These are phyloP conservation scores for Fomitopsis serialis DNA, from an alignment of 768 basidiomycete genomes.

Conservation along the genomic window DNA sequence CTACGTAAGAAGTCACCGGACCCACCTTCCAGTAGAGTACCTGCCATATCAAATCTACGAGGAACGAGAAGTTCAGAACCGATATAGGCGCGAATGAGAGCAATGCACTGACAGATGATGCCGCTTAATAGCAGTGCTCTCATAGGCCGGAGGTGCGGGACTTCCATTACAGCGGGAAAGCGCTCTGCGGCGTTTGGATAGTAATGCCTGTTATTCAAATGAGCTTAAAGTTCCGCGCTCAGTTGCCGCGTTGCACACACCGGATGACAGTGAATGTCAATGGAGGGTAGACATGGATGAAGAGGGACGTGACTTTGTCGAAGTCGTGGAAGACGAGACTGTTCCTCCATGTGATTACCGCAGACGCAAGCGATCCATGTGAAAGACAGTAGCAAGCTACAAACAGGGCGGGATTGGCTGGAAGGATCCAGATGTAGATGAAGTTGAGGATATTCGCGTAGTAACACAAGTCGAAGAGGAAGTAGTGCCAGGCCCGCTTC, in stretches of 20 bases:
- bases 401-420: slow-evolving; percentile 71
- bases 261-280: slow-evolving; percentile 88
- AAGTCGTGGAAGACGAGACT: slow-evolving; percentile 96
- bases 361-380: slow-evolving; percentile 86
- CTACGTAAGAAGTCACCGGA: background rate
- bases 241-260: slow-evolving; percentile 35
- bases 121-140: slow-evolving; percentile 75
- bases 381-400: slow-evolving; percentile 91
- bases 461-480: slow-evolving; percentile 90
- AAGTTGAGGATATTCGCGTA: slow-evolving; percentile 90
- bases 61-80: background rate
- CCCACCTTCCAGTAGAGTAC: slow-evolving; percentile 85
- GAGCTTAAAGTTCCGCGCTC: background rate
- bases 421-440: slow-evolving; percentile 87
- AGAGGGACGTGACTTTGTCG: slow-evolving; percentile 94
- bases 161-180: slow-evolving; percentile 77
- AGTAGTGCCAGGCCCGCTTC: slow-evolving; percentile 91
- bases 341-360: slow-evolving; percentile 98
- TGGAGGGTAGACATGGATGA: slow-evolving; percentile 92
- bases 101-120: slow-evolving; percentile 65
- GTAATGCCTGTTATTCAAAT: slow-evolving; percentile 57
- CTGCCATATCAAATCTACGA: slow-evolving; percentile 87
- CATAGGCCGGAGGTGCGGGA: slow-evolving; percentile 67
- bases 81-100: background rate
- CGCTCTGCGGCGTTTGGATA: slow-evolving; percentile 75